Base-by-base conservation (phyloP, 2,329 filamentous ascomycete species). In the Cladorrhinum sp. region DNA sequence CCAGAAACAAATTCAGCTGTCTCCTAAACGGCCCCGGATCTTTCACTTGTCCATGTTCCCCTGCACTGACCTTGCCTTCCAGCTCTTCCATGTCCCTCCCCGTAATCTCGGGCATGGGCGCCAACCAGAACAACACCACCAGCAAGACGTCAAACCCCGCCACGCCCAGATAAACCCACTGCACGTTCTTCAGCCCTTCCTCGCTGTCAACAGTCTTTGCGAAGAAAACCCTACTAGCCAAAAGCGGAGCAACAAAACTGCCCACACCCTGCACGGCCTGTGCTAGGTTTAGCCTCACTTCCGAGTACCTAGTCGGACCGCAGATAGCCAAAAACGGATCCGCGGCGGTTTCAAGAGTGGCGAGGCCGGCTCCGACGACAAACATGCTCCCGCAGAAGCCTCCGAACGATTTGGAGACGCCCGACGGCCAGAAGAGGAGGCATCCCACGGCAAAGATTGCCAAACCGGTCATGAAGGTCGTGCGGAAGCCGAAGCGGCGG, bases 381-480 rank as follows among this genome's bases (percentile, higher is more conserved):
- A 85, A 84, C 65, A 83, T 85, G 60, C 80, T 80, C 7, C 79
- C 83, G 65, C 83, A 86, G 73, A 86, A 86, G 23, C 84, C 84
- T 2, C 80, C 82, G 65, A 86, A 86, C 1, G 78, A 81, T 8
- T 75, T 73, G 58, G 85, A 77, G 3, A 85, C 72, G 7, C 81
- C 79, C 30, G 80, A 82, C 1, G 84, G 84, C 84, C 82, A 86
- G 61, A 84, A 83, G 54, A 85, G 73, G 26, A 86, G 73, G 26
- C 80, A 79, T n/a, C 82, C 83, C 20, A 86, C 73, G 7, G 81
- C 82, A 63, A 84, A 82, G 6, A 86, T 73, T 39, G 71, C 75
- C 1, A 86, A 77, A 1, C 84, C 84, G 16, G 83, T 81, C 69
- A 90, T 89, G 72, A 90, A 90, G 33, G 86, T 87, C 60, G 82